phyloP scores from a whole-genome alignment of 202 grass and related monocot species.

The Zizania palustris region DNA sequence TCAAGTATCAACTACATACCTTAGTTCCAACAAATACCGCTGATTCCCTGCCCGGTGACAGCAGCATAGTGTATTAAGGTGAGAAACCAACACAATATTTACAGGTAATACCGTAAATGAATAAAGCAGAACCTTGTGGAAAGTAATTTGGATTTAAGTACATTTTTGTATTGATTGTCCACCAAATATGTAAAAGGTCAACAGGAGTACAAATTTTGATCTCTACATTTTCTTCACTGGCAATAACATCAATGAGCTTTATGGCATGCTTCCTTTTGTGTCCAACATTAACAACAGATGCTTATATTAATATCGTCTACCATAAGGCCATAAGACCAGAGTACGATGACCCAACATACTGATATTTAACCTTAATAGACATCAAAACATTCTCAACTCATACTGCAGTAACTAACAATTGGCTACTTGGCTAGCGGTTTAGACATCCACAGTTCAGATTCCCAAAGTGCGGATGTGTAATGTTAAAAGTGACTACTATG shows the following conservation, averaged over 20 bases:
- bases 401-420: neutral
- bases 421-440: too few species aligned
- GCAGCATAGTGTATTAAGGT: neutral
- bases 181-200: neutral
- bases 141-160: constrained; percentile 23
- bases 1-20: too few species aligned
- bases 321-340: neutral
- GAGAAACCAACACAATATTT: neutral
- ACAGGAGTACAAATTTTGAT: neutral
- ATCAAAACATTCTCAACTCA: neutral
- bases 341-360: neutral
- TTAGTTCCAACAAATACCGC: too few species aligned
- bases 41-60: too few species aligned
- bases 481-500: neutral
- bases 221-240: neutral
- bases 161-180: neutral
- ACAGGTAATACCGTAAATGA: neutral
- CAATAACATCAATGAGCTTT: neutral
- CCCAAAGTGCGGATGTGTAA: neutral
- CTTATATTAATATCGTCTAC: too few species aligned
- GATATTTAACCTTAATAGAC: neutral
- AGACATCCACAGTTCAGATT: constrained; percentile 22
- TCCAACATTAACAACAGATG: neutral
- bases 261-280: neutral
- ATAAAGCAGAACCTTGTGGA: neutral